phyloP scores from a whole-genome alignment of 2,329 filamentous ascomycete genomes.

The Celoporthe dispersa region DNA sequence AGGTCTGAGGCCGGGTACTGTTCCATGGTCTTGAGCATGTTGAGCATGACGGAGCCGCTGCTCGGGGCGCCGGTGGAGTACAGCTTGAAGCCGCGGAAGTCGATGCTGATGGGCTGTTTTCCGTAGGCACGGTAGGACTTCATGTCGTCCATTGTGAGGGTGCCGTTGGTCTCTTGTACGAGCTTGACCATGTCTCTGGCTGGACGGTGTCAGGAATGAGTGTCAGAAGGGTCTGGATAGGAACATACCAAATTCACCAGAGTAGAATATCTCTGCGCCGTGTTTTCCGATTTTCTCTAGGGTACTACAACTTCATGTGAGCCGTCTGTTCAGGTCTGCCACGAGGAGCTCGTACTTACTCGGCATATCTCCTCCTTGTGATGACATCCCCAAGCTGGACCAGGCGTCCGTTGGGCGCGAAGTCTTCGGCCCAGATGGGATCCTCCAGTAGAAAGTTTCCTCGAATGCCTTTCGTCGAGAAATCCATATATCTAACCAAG shows the following conservation, averaged over 20 bases:
- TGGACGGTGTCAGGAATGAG: slow-evolving; percentile 40
- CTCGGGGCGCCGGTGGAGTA: slow-evolving; percentile 74
- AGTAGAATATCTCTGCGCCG: slow-evolving; percentile 53
- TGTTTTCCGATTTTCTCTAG: slow-evolving; percentile 75
- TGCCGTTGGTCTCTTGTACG: slow-evolving; percentile 74
- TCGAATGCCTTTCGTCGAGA: slow-evolving; percentile 41
- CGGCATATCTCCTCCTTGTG: slow-evolving; percentile 77
- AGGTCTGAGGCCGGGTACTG: slow-evolving; percentile 67
- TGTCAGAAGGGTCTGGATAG: background rate
- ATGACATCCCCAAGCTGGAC: slow-evolving; percentile 76
- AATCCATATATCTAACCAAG: slow-evolving; percentile 72
- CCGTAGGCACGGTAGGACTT: slow-evolving; percentile 70
- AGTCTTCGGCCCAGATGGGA: slow-evolving; percentile 82
- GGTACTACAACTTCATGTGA: slow-evolving; percentile 47
- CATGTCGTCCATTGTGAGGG: slow-evolving; percentile 81
- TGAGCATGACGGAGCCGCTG: slow-evolving; percentile 76
- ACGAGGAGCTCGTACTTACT: slow-evolving; percentile 37
- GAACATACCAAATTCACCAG: slow-evolving; percentile 42
- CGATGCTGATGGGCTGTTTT: slow-evolving; percentile 62
- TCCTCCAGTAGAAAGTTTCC: slow-evolving; percentile 73
- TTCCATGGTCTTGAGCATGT: slow-evolving; percentile 81
- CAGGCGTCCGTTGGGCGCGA: slow-evolving; percentile 77
- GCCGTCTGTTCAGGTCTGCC: accelerated
- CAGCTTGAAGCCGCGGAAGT: slow-evolving; percentile 73
- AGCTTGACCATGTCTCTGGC: slow-evolving; percentile 74